Percentiles rank a stretch among this genome's conserved stretches.
Conservation (phyloP, 495 filamentous ascomycete species). For the Hyaloscypha bicolor region DNA sequence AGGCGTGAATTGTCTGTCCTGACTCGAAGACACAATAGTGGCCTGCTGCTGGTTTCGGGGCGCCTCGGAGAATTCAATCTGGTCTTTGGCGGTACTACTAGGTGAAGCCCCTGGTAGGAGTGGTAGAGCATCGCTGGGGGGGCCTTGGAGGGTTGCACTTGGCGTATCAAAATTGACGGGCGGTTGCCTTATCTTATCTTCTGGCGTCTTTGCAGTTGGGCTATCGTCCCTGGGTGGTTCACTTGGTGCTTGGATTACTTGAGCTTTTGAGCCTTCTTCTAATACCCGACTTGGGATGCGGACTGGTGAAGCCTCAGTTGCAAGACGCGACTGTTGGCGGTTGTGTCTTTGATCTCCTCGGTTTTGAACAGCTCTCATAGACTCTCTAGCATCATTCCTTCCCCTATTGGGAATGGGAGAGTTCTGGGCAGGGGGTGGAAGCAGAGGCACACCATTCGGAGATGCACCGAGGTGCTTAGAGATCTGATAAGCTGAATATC, state of each 20-base stretch:
- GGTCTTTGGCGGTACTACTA: conserved; percentile 25
- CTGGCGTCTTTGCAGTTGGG: conserved; percentile 56
- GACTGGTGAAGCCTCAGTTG: conserved; percentile 60
- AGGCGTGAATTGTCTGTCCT: conserved; percentile 48
- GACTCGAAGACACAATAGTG: conserved; percentile 15
- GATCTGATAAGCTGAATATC: conserved; percentile 95
- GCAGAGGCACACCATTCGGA: conserved; percentile 79
- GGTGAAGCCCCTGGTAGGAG: conserved; percentile 11
- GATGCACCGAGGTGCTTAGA: conserved; percentile 86
- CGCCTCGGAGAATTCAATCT: conserved; percentile 7
- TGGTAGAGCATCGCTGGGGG: conserved; percentile 25
- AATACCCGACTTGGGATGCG: conserved; percentile 66
- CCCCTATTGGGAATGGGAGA: conserved; percentile 88
- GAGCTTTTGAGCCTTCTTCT: conserved; percentile 49
- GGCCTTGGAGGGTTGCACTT: conserved; percentile 30
- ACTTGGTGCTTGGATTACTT: conserved; percentile 39
- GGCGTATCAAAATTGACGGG: conserved; percentile 37
- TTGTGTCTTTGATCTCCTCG: conserved; percentile 70
- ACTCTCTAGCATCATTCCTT: conserved; percentile 79
- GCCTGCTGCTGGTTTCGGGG: conserved; percentile 19
- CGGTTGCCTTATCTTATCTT: conserved; percentile 59
- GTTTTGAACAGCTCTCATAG: conserved; percentile 85
- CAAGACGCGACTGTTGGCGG: conserved; percentile 58
- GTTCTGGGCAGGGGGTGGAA: conserved; percentile 72
- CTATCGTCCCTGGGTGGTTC: conserved; percentile 46